phyloP scores from a whole-genome alignment of 23 red algal species.

The Pyropia haitanensis region DNA sequence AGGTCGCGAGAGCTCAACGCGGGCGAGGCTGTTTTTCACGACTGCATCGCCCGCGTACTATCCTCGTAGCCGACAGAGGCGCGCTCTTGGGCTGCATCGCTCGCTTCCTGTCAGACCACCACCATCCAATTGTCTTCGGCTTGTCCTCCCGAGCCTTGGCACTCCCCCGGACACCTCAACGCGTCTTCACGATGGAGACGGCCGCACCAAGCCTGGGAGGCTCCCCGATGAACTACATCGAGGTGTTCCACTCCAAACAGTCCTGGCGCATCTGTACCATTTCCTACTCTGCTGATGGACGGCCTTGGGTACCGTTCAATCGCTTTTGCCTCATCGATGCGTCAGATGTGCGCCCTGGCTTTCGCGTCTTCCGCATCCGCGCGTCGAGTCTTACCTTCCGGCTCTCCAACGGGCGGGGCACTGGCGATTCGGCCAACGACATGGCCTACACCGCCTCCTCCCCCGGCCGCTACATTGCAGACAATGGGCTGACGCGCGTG shows the following conservation, averaged over 20 bases:
- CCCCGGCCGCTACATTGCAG: conserved; percentile 46
- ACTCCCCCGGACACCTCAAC: too few species aligned
- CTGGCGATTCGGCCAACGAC: conserved; percentile 48
- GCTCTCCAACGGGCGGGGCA: conserved; percentile 52
- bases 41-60: too few species aligned
- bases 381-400: conserved; percentile 20
- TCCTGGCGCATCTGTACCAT: conserved; percentile 36
- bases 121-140: too few species aligned
- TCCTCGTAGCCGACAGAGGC: too few species aligned
- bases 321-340: conserved; percentile 37
- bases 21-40: too few species aligned
- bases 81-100: too few species aligned
- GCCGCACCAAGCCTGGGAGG: too few species aligned
- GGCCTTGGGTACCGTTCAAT: background rate
- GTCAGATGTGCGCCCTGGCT: conserved; percentile 53
- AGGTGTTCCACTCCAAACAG: conserved; percentile 82
- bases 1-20: too few species aligned
- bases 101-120: too few species aligned
- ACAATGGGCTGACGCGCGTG: conserved; percentile 57
- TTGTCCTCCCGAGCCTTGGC: too few species aligned
- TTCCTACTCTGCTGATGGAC: conserved; percentile 7
- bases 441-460: conserved; percentile 10
- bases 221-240: conserved; percentile 36
- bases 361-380: conserved; percentile 67
- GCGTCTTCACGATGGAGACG: too few species aligned